These are phyloP conservation scores for Paraglomus occultum DNA, from an alignment of 192 early-diverging fungal genomes.

Conservation along the genomic window DNA sequence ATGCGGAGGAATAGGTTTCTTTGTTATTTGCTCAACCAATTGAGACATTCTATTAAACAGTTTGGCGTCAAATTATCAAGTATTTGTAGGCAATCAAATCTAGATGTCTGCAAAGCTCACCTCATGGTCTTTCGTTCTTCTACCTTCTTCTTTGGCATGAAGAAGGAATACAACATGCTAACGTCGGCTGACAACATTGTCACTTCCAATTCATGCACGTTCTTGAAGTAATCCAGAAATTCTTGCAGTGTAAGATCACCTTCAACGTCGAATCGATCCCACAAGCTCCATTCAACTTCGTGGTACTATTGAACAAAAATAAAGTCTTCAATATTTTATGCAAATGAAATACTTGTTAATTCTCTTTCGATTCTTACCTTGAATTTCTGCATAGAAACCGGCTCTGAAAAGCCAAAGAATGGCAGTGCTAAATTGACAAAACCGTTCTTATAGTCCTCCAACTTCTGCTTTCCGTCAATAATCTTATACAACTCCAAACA, in stretches of 20 bases:
- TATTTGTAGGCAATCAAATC: not conserved
- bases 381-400: conserved; percentile 83
- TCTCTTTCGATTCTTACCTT: conserved; percentile 38
- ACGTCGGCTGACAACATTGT: conserved; percentile 92
- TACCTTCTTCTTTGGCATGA: conserved; percentile 82
- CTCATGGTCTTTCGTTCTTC: conserved; percentile 79
- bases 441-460: conserved; percentile 99
- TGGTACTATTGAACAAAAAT: conserved; percentile 53
- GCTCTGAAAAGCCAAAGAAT: conserved; percentile 99
- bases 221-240: conserved; percentile 82
- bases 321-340: not conserved
- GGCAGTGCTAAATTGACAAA: conserved; percentile 97
- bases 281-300: conserved; percentile 83
- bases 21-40: conserved; percentile 68
- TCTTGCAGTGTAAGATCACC: conserved; percentile 86
- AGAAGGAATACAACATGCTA: conserved; percentile 90
- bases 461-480: conserved; percentile 66
- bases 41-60: conserved; percentile 62
- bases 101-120: conserved; percentile 41
- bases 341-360: not conserved
- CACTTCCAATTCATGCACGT: conserved; percentile 81
- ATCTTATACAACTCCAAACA: conserved; percentile 98
- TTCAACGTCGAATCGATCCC: conserved; percentile 92
- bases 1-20: conserved; percentile 84
- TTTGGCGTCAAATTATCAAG: not conserved